These are phyloP conservation scores for Leishmania aethiopica DNA, from an alignment of 208 protist species.

Conservation along the genomic window DNA sequence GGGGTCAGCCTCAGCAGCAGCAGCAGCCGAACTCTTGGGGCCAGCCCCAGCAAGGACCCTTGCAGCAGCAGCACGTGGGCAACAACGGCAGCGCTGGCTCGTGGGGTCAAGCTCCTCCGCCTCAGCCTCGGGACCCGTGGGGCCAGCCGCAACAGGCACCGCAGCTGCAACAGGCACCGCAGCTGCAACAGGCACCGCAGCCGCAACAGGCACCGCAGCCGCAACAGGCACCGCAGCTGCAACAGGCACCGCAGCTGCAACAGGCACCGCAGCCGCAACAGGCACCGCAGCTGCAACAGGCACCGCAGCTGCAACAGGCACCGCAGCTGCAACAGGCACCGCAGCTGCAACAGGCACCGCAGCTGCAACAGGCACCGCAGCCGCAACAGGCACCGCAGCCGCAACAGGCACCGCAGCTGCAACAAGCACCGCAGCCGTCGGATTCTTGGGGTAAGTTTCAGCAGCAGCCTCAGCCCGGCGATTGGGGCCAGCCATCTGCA, in stretches of 20 bases:
- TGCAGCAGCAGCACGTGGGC: slow-evolving; percentile 6
- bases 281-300: too few species aligned
- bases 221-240: too few species aligned
- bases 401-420: too few species aligned
- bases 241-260: too few species aligned
- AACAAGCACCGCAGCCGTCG: too few species aligned
- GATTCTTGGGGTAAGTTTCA: slow-evolving; percentile 27
- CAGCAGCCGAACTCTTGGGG: slow-evolving; percentile 11
- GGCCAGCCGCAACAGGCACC: neutral
- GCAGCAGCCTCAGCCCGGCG: slow-evolving; percentile 29
- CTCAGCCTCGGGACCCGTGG: slow-evolving; percentile 6
- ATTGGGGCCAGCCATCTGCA: slow-evolving; percentile 25
- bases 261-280: too few species aligned
- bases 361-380: too few species aligned
- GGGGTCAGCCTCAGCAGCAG: slow-evolving; percentile 26
- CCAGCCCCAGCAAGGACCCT: slow-evolving; percentile 8
- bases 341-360: too few species aligned
- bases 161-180: neutral
- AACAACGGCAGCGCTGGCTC: neutral
- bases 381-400: too few species aligned
- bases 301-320: neutral
- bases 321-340: neutral
- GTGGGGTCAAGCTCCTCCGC: neutral
- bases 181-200: slow-evolving; percentile 1
- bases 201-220: too few species aligned